phyloP scores from a whole-genome alignment of 1,139 yeast species.

The Pichia sp. region DNA sequence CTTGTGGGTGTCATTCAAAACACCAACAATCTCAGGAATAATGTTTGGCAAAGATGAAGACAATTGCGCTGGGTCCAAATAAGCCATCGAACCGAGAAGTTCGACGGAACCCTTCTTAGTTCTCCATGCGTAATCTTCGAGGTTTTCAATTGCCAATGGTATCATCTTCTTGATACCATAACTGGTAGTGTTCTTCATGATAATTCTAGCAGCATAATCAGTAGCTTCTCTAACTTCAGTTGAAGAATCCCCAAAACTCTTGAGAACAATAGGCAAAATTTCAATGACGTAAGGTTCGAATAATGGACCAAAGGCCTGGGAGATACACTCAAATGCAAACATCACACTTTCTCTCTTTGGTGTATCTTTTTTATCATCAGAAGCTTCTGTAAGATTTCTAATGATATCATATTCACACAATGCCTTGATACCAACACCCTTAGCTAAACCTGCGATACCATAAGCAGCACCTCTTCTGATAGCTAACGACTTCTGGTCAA shows the following conservation, averaged over 20 bases:
- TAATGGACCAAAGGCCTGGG: constrained; percentile 62
- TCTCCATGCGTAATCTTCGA: constrained; percentile 93
- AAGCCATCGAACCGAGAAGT: constrained; percentile 94
- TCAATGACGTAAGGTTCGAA: constrained; percentile 96
- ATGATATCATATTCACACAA: constrained; percentile 71
- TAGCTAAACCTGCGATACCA: constrained; percentile 89
- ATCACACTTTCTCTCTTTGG: constrained; percentile 83
- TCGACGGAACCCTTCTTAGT: constrained; percentile 97
- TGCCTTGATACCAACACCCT: constrained; percentile 80
- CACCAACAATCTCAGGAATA: constrained; percentile 95
- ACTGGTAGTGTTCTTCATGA: constrained; percentile 89
- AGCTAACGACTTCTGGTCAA: constrained; percentile 42
- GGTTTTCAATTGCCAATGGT: constrained; percentile 80
- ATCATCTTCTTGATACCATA: constrained; percentile 87
- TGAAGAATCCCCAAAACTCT: constrained; percentile 75
- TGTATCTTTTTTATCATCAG: constrained; percentile 78
- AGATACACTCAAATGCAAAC: constrained; percentile 77
- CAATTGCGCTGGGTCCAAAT: constrained; percentile 88
- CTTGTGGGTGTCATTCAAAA: constrained; percentile 88
- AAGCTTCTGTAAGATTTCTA: constrained; percentile 71
- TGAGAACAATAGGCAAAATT: constrained; percentile 71
- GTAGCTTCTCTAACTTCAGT: constrained; percentile 90
- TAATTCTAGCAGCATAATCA: constrained; percentile 74
- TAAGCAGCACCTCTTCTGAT: constrained; percentile 90
- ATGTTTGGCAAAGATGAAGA: constrained; percentile 83